Evolutionary conservation across 768 basidiomycete genomes (phyloP).

Genomic region (Gelatoporia subvermispora): DNA sequence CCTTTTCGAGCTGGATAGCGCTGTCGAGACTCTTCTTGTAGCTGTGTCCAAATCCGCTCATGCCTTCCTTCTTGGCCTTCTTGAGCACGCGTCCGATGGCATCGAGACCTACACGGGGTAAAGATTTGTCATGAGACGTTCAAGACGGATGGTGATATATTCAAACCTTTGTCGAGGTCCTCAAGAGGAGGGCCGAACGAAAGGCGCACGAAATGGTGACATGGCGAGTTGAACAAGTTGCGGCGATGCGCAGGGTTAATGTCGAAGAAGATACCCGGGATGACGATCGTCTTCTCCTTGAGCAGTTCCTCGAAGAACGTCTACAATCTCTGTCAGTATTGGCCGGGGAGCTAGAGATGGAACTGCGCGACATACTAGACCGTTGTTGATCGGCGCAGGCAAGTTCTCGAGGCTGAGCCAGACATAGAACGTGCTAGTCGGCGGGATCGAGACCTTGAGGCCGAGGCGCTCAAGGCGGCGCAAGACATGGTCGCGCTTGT

Average conservation of each 20-base stretch:
- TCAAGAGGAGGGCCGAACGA: slow-evolving; percentile 82
- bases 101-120: slow-evolving; percentile 57
- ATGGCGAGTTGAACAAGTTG: slow-evolving; percentile 86
- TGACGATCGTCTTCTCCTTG: slow-evolving; percentile 86
- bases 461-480: slow-evolving; percentile 72
- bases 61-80: slow-evolving; percentile 59
- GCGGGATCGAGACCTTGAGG: slow-evolving; percentile 72
- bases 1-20: slow-evolving; percentile 13
- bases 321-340: slow-evolving; percentile 24
- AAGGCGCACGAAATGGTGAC: slow-evolving; percentile 84
- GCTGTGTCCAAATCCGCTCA: slow-evolving; percentile 61
- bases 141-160: background rate
- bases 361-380: slow-evolving; percentile 48
- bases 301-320: slow-evolving; percentile 94
- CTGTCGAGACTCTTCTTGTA: slow-evolving; percentile 55
- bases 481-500: slow-evolving; percentile 87
- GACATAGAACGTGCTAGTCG: slow-evolving; percentile 86
- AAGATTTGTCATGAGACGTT: slow-evolving; percentile 3
- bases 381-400: slow-evolving; percentile 81
- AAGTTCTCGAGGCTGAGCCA: slow-evolving; percentile 85
- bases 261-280: slow-evolving; percentile 89
- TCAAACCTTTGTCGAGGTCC: slow-evolving; percentile 68
- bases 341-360: background rate
- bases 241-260: slow-evolving; percentile 78
- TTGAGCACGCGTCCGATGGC: slow-evolving; percentile 78